Conservation (phyloP, 1,139 yeast species). For the Yamadazyma blattariae region DNA sequence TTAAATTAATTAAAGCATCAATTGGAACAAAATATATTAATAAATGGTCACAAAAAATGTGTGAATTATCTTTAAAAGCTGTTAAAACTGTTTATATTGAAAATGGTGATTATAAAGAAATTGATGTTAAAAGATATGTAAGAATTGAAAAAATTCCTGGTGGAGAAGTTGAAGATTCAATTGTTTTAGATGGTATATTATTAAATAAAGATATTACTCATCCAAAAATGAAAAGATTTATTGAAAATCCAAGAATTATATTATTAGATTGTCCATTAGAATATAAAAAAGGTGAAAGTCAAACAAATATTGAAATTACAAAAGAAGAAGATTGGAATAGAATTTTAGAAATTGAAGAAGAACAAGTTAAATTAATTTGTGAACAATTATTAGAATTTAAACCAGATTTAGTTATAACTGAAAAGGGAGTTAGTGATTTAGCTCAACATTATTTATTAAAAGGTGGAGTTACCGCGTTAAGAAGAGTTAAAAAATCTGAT, state of each 20-base stretch:
- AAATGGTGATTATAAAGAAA: conserved; percentile 72
- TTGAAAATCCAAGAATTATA: conserved; percentile 85
- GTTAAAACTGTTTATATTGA: conserved; percentile 78
- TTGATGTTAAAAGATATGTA: conserved; percentile 90
- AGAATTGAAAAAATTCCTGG: conserved; percentile 97
- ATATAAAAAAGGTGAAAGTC: conserved; percentile 98
- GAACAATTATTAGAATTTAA: conserved; percentile 80
- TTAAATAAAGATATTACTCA: conserved; percentile 96
- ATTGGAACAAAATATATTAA: conserved; percentile 95
- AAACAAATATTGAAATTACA: conserved; percentile 95
- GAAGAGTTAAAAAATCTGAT: conserved; percentile 95
- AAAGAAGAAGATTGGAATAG: conserved; percentile 97
- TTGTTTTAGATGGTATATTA: conserved; percentile 86
- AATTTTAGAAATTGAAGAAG: conserved; percentile 91
- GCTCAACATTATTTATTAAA: conserved; percentile 95
- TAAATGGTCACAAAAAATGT: conserved; percentile 92
- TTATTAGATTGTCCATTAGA: conserved; percentile 95
- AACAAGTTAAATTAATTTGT: conserved; percentile 86
- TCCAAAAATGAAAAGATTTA: conserved; percentile 91
- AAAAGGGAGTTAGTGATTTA: conserved; percentile 96
- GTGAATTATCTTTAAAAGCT: conserved; percentile 81
- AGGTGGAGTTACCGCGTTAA: conserved; percentile 88
- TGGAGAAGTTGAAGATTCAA: conserved; percentile 88
- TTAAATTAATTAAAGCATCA: conserved; percentile 80
- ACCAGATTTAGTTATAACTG: conserved; percentile 94